phyloP scores from a whole-genome alignment of 139 green algal species.

The Pleodorina starrii region DNA sequence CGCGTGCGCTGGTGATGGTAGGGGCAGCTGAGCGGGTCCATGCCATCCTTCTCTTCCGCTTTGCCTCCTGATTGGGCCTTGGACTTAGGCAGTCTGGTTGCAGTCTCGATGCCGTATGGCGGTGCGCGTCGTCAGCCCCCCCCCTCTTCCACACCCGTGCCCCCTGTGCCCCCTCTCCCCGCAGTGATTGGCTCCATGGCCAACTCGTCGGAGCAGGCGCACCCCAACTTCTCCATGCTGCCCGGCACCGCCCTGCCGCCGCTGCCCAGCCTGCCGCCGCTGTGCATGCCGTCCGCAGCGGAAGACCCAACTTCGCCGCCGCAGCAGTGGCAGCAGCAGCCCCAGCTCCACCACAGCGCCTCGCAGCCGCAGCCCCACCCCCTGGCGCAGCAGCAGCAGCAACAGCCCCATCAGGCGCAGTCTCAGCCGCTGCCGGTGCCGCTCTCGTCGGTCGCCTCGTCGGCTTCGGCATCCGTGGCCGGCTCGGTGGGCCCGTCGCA shows the following conservation, averaged over 20 bases:
- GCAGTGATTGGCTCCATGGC: conserved; percentile 26
- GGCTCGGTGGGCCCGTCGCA: not conserved
- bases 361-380: too few species aligned
- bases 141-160: too few species aligned
- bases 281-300: not conserved
- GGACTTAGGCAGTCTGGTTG: too few species aligned
- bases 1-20: too few species aligned
- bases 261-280: not conserved
- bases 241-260: conserved; percentile 1
- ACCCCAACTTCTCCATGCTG: not conserved
- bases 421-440: not conserved
- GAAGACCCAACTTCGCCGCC: too few species aligned
- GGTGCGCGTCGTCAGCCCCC: too few species aligned
- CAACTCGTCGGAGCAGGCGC: not conserved
- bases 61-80: too few species aligned
- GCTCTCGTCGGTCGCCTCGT: not conserved
- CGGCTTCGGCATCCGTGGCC: not conserved
- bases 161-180: not conserved
- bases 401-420: not conserved
- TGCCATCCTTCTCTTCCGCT: too few species aligned
- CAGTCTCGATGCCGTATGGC: too few species aligned
- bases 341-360: too few species aligned
- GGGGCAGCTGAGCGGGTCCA: too few species aligned
- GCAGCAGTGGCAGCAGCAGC: too few species aligned
- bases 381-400: not conserved